Conservation (phyloP, 257 asterid species). For the Lycium ferocissimum region DNA sequence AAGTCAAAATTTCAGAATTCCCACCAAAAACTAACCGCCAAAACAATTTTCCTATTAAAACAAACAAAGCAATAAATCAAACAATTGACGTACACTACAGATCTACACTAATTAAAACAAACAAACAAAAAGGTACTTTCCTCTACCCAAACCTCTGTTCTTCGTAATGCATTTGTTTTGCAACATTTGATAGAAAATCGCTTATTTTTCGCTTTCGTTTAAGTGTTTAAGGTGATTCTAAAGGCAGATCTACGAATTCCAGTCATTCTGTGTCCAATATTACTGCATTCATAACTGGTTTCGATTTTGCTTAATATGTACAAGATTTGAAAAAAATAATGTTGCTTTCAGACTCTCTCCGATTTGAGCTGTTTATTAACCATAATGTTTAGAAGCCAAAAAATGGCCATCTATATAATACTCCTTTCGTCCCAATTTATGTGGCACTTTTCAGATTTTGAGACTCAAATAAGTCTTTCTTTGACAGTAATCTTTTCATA, state of each 20-base stretch:
- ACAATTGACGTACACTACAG: not conserved
- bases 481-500: too few relatives aligned
- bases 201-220: not conserved
- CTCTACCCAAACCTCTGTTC: not conserved
- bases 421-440: too few relatives aligned
- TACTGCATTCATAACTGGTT: not conserved
- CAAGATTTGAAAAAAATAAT: too few relatives aligned
- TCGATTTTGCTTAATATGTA: not conserved
- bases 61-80: not conserved
- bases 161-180: not conserved
- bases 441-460: too few relatives aligned
- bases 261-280: not conserved
- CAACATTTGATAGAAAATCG: not conserved
- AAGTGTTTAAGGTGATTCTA: not conserved
- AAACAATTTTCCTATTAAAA: not conserved
- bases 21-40: slow-evolving; percentile 22
- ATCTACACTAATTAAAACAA: not conserved
- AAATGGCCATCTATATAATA: not conserved
- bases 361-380: not conserved
- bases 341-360: not conserved
- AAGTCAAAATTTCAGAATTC: slow-evolving; percentile 13
- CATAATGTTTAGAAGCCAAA: not conserved
- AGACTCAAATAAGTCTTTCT: too few relatives aligned
- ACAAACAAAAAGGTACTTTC: not conserved
- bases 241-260: not conserved